Percentiles rank a stretch among this genome's conserved stretches.
These are phyloP conservation scores for Paxillus involutus DNA, from an alignment of 768 basidiomycete genomes.

Conservation along the genomic window DNA sequence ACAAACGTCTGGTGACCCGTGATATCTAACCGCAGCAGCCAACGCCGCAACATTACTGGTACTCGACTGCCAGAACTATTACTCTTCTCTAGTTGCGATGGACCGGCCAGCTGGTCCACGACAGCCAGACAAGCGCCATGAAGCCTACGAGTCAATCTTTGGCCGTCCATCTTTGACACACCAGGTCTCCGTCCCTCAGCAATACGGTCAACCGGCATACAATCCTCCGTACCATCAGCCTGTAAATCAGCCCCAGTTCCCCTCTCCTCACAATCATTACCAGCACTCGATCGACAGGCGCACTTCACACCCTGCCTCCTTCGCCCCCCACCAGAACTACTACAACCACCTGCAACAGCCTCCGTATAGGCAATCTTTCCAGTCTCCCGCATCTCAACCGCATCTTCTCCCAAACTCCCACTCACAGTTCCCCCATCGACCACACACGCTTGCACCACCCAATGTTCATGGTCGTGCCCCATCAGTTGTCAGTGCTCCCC, in stretches of 20 bases:
- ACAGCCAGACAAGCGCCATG: slow-evolving; percentile 67
- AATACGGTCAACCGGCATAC: slow-evolving; percentile 18
- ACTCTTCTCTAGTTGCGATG: slow-evolving; percentile 32
- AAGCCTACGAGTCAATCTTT: slow-evolving; percentile 87
- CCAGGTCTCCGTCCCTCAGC: slow-evolving; percentile 19
- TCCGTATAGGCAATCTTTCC: slow-evolving; percentile 40
- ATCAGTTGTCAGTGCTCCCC: slow-evolving; percentile 47
- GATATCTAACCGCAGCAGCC: not conserved
- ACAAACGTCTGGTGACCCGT: not conserved
- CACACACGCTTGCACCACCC: slow-evolving; percentile 37
- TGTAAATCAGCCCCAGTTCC: slow-evolving; percentile 31
- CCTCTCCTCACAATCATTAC: slow-evolving; percentile 41
- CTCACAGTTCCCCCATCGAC: slow-evolving; percentile 24
- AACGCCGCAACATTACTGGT: not conserved
- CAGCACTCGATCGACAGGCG: slow-evolving; percentile 45
- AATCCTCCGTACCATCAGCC: slow-evolving; percentile 19
- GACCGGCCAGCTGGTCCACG: slow-evolving; percentile 61
- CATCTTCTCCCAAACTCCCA: slow-evolving; percentile 11
- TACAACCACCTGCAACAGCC: slow-evolving; percentile 20
- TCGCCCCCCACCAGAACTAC: slow-evolving; percentile 29
- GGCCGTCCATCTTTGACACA: slow-evolving; percentile 66
- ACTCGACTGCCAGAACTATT: not conserved
- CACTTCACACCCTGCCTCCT: slow-evolving; percentile 44
- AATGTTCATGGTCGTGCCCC: slow-evolving; percentile 44
- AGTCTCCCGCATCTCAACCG: slow-evolving; percentile 31